Evolutionary conservation across 805 yeast genomes (phyloP), one percentile per base, ranked within the genome.

Genomic region (Candida quercuum): DNA sequence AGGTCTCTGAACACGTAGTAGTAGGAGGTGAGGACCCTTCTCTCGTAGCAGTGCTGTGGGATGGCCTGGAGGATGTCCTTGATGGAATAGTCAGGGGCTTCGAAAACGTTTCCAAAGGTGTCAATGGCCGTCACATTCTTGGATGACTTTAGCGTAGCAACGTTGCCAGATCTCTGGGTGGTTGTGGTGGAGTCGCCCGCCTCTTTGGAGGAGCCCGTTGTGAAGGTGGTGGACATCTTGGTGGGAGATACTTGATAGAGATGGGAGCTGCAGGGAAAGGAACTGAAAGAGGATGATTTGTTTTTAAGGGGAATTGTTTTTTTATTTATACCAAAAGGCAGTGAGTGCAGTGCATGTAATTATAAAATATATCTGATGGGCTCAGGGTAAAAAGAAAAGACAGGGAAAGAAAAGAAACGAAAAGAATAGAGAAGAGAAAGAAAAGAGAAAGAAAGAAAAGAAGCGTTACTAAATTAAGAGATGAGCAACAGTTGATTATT

Each of bases 71-170:
- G 59, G 37, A 77, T 67, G 41, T 76, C 80, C 56, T 71, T 72
- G 52, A 77, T 76, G 41, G 79, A 61, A 60, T 62, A 77, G 49
- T 77, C 80, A n/a, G 84, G 84, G 4, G 71, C 83, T 35, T 67
- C 64, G 56, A 76, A 77, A 18, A 61, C 71, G 20, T 71, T 64
- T 33, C 84, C 84, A 43, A 31, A 29, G 5, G 32, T 29, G n/a
- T 29, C 32, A 29, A 29, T 17, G n/a, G 32, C 32, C 10, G 32
- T 29, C 8, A 29, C 8, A 10, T n/a, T n/a, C 18, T 27, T 7
- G 9, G 10, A 4, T 4, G 32, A 29, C 18, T 29, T 17, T 5
- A 29, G n/a, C 5, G 32, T 29, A 17, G 32, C 22, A 14, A 29
- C 32, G 13, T 29, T 29, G 5, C 32, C 32, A 10, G 20, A 24